Base-by-base conservation (phyloP, 2,329 filamentous ascomycete species). In the Cladorrhinum sp. region DNA sequence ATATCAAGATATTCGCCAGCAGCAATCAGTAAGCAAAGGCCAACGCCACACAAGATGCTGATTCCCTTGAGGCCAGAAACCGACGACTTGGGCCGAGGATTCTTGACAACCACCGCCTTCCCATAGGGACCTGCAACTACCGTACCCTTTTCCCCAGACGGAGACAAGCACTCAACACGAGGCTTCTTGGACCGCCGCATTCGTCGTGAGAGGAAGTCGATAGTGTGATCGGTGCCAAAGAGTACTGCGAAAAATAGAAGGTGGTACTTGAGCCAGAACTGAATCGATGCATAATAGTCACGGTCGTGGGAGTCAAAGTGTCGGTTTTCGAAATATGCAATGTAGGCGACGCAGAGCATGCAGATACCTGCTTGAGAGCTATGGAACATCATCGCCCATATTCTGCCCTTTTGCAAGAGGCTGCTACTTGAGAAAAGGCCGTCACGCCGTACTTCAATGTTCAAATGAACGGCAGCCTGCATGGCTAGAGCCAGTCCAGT, bases 361-460 rank as follows among this genome's bases (percentile, higher is more conserved):
- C 49, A 24, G 7, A 50, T 12, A n/a, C 13, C 22, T 25, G 49
- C 49, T 50, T 50, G 49, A 13, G 13, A 13, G 13, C 27, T 38
- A n/a, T 23, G 6, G 36, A 54, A 54, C 50, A 18, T 53, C 12
- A 24, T 29, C 2, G n/a, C 36, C 53, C 53, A 60, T 5, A 24
- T 29, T 6, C 10, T 13, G 32, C 18, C 16, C 24, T 29, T 29
- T 5, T 13, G 25, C 10, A 13, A 38, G 3, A 48, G 45, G 7
- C 32, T 23, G 9, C 22, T n/a, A 1, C 23, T 45, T 36, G 50
- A 49, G 18, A 20, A 25, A 12, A 27, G 16, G 18, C 57, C 50
- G 16, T 32, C 49, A n/a, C 59, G 59, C 16, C 29, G 36, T 29
- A 16, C 24, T 5, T 51, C 41, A 10, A 61, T 57, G 22, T 53